phyloP scores from a whole-genome alignment of 768 basidiomycete species.

The Cystobasidium onofrii region DNA sequence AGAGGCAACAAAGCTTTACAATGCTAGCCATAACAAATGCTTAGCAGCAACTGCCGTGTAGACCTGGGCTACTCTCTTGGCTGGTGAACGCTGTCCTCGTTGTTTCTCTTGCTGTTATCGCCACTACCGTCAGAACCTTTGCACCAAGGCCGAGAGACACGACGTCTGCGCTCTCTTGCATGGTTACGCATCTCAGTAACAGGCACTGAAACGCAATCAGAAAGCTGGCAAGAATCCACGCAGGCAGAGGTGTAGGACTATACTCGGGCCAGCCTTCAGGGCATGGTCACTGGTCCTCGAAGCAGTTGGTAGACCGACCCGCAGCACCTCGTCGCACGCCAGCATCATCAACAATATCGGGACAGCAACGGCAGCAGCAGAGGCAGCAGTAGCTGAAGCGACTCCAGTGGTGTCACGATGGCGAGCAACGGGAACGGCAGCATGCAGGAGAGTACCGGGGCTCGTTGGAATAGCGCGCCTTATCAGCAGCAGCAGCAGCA shows the following conservation, averaged over 20 bases:
- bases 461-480: neutral
- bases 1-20: too few species aligned
- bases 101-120: too few species aligned
- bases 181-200: too few species aligned
- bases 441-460: neutral
- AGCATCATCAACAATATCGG: neutral
- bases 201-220: too few species aligned
- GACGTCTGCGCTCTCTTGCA: too few species aligned
- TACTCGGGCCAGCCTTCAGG: neutral
- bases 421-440: neutral
- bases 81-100: too few species aligned
- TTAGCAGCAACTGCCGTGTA: too few species aligned
- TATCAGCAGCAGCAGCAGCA: constrained; percentile 21
- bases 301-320: neutral
- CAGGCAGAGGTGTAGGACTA: neutral
- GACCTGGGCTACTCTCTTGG: too few species aligned
- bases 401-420: neutral
- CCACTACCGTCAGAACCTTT: too few species aligned
- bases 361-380: constrained; percentile 7
- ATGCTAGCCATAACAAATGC: too few species aligned
- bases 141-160: too few species aligned
- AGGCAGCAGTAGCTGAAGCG: neutral
- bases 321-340: neutral
- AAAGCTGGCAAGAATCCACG: too few species aligned
- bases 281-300: neutral